Evolutionary conservation across 371 early-diverging fungal genomes (phyloP).

Genomic region (Saksenaea oblongispora): DNA sequence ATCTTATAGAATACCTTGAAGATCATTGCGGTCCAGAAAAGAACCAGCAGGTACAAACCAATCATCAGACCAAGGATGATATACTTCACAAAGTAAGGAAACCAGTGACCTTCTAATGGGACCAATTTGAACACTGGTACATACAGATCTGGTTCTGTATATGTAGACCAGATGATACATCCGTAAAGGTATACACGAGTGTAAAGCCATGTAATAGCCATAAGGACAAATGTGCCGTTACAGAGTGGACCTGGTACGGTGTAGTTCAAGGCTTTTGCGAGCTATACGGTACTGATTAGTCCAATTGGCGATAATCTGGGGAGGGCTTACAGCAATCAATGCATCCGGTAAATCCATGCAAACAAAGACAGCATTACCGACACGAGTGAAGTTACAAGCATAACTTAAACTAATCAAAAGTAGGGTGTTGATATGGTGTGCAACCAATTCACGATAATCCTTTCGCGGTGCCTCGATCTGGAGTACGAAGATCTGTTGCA

Average conservation of each 20-base stretch:
- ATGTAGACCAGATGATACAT: slow-evolving; percentile 48
- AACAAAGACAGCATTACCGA: slow-evolving; percentile 78
- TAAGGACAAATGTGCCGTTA: slow-evolving; percentile 61
- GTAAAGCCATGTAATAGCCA: slow-evolving; percentile 73
- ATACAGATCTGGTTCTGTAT: slow-evolving; percentile 45
- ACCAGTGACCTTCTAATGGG: slow-evolving; percentile 48
- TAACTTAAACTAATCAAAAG: slow-evolving; percentile 67
- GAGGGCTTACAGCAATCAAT: slow-evolving; percentile 68
- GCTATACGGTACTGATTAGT: slow-evolving; percentile 28
- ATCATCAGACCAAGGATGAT: slow-evolving; percentile 50
- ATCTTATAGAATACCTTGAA: slow-evolving; percentile 62
- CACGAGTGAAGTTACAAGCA: slow-evolving; percentile 68
- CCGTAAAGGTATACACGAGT: slow-evolving; percentile 69
- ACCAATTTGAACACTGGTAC: slow-evolving; percentile 44
- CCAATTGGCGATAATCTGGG: background rate
- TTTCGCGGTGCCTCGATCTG: slow-evolving; percentile 73
- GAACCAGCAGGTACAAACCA: slow-evolving; percentile 45
- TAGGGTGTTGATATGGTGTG: slow-evolving; percentile 76
- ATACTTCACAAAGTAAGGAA: slow-evolving; percentile 49
- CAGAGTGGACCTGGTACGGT: slow-evolving; percentile 46
- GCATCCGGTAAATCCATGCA: slow-evolving; percentile 82
- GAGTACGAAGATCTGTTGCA: slow-evolving; percentile 74
- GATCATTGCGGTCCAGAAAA: slow-evolving; percentile 70
- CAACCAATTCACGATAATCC: slow-evolving; percentile 68
- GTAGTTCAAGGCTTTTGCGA: slow-evolving; percentile 66